Evolutionary conservation across 495 filamentous ascomycete species (phyloP), one percentile per base, ranked within the genome.

Genomic region (Copromyces sp.): DNA sequence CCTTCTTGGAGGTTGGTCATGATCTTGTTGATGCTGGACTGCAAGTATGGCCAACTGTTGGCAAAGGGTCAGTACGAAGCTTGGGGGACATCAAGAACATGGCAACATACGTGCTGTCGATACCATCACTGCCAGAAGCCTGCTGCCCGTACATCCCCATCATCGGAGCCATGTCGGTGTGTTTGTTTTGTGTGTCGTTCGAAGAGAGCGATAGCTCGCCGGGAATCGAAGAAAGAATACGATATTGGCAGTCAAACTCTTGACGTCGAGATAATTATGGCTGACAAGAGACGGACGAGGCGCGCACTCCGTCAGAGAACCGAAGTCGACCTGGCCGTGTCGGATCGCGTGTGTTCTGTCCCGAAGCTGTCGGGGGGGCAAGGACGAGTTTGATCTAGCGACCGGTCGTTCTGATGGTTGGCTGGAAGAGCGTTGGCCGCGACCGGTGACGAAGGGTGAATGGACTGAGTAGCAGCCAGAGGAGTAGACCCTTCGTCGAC

Each of bases 1-100:
- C 95, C 95, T 69, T 93, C 91, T 75, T 94, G 92, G 44, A 98
- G 85, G 78, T 94, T 91, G 73, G 86, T 87, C 95, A 99, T 99
- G 75, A 99, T 96, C 78, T 89, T 91, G 72, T 93, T 88, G 73
- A 99, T 92, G 59, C 94, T 94, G 41, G 83, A 83, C 82, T 98
- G 92, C 71, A 99, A 82, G 83, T 94, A 98, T 24, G 84, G 83
- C 95, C 95, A 99, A 81, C 93, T 95, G 73, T 68, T 74, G 69
- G 47, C 42, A 72, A 73, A 72, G 59, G 65, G 41, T 68, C 41
- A 47, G 70, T 38, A 70, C 72, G 59, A 35, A 17, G 39, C 41
- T 72, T 35, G 47, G 40, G 68, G 70, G 16, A 11, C 32, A 39
- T 59, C 39, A 20, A 29, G 37, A 11, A 32, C 37, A 68, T 69